Evolutionary conservation across 345 rosid species (phyloP), one percentile per base, ranked within the genome.

Genomic region (Geranium rotundifolium): DNA sequence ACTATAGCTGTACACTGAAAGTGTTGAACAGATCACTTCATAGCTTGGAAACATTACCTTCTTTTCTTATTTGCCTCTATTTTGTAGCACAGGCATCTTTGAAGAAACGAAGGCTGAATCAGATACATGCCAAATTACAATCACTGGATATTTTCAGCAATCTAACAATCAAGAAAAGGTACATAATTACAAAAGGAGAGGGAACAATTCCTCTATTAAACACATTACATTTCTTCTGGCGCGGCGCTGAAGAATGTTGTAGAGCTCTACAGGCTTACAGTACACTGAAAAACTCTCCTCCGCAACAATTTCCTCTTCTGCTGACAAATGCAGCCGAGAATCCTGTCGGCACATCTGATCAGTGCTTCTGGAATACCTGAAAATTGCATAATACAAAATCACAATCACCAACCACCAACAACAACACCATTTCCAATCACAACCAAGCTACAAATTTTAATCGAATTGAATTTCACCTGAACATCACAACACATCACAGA

Each of bases 251-350:
- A 95, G 87, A 65, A 88, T 88, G 68, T 90, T 95, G 81, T 90
- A 90, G 69, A 95, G 86, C 64, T 95, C 99, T 9, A 95, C 97
- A 71, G 97, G 97, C 77, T 90, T 90, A 95, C 99, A 95, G 73
- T 88, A 95, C 30, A 75, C 65, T 1, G 84, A 75, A 19, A 88
- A 76, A 72, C 96, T 88, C 77, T 88, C 99, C 64, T 88, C 97
- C 52, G 99, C 96, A 18, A 89, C 93, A 71, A 73, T 74, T 77
- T 88, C 87, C 74, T 95, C 96, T 70, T 95, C 97, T 19, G 84
- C 84, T 17, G 96, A 84, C 72, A 88, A 77, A 82, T 64, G 90
- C 80, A 73, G 29, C 66, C 81, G 85, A 66, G 86, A 81, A 69
- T 87, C 96, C 73, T 87, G 96, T 62, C 83, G 89, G 82, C 96